Evolutionary conservation across 1,284 basidiomycete species (phyloP).

Genomic region (Boletus sp.): DNA sequence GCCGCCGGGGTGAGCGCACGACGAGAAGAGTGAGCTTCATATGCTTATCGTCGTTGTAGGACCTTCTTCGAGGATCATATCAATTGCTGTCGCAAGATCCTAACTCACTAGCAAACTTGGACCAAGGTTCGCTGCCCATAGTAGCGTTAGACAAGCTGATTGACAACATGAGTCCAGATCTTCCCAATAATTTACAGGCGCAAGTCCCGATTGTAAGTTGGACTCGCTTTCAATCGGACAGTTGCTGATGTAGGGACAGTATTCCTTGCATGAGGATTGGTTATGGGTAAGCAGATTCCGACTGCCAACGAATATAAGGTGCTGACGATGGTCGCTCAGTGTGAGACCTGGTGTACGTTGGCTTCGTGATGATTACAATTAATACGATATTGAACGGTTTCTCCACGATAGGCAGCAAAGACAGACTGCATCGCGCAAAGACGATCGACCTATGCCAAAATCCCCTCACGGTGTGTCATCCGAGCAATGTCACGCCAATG

Average conservation of each 20-base stretch:
- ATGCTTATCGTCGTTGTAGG: slow-evolving; percentile 41
- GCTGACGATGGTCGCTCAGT: slow-evolving; percentile 41
- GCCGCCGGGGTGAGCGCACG: slow-evolving; percentile 70
- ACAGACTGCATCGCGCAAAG: slow-evolving; percentile 74
- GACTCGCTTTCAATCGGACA: neutral
- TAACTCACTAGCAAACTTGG: slow-evolving; percentile 89
- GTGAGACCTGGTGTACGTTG: slow-evolving; percentile 80
- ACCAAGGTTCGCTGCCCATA: slow-evolving; percentile 64
- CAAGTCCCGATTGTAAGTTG: slow-evolving; percentile 80
- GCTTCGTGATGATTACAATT: neutral
- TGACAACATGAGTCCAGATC: slow-evolving; percentile 47
- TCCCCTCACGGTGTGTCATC: slow-evolving; percentile 70
- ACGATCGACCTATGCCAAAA: slow-evolving; percentile 94
- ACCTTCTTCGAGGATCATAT: slow-evolving; percentile 89
- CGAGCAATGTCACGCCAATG: no score
- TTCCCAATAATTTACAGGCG: slow-evolving; percentile 88
- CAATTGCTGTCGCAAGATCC: slow-evolving; percentile 93
- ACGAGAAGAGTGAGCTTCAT: neutral
- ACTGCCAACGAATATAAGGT: neutral
- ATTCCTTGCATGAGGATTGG: slow-evolving; percentile 87
- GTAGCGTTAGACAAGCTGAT: neutral
- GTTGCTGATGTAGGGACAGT: slow-evolving; percentile 41
- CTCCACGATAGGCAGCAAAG: slow-evolving; percentile 61
- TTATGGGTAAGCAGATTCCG: slow-evolving; percentile 65
- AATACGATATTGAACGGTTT: neutral